These are phyloP conservation scores for Brassica hybrid DNA, from an alignment of 441 rosid genomes.

Conservation along the genomic window DNA sequence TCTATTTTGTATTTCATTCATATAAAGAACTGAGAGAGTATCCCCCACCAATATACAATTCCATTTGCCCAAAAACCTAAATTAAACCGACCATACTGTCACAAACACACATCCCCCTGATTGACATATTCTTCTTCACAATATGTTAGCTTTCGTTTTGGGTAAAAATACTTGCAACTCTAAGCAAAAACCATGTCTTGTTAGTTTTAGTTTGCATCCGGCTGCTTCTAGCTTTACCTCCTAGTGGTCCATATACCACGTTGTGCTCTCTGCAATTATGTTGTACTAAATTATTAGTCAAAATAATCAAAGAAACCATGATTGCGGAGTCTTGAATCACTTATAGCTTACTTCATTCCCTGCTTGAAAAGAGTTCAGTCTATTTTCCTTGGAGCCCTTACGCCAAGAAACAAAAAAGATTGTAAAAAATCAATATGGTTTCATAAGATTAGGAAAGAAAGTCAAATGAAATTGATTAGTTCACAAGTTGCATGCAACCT, in stretches of 20 bases:
- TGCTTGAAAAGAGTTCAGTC: conserved; percentile 58
- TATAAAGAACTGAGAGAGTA: conserved; percentile 8
- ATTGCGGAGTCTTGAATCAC: background rate
- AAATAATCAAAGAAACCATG: background rate
- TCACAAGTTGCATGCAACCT: conserved; percentile 51
- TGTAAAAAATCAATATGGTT: conserved; percentile 38
- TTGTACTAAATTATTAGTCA: background rate
- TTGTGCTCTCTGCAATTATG: conserved; percentile 42
- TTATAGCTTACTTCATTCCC: conserved; percentile 58
- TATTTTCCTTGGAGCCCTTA: conserved; percentile 81
- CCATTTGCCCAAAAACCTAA: background rate
- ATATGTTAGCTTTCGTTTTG: background rate
- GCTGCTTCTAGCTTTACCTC: conserved; percentile 46
- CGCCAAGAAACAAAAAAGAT: conserved; percentile 40
- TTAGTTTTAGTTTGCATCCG: conserved; percentile 31
- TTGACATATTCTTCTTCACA: background rate
- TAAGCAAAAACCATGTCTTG: conserved; percentile 3
- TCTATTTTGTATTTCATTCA: conserved; percentile 1
- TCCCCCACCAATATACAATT: conserved; percentile 11
- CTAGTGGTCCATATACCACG: conserved; percentile 41
- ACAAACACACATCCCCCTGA: conserved; percentile 1
- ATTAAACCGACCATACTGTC: background rate
- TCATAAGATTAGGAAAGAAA: conserved; percentile 30
- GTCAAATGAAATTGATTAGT: conserved; percentile 18
- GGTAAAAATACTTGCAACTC: background rate